Conservation (phyloP, 2,329 filamentous ascomycete species). For the Phyllosticta paracitricarpa region DNA sequence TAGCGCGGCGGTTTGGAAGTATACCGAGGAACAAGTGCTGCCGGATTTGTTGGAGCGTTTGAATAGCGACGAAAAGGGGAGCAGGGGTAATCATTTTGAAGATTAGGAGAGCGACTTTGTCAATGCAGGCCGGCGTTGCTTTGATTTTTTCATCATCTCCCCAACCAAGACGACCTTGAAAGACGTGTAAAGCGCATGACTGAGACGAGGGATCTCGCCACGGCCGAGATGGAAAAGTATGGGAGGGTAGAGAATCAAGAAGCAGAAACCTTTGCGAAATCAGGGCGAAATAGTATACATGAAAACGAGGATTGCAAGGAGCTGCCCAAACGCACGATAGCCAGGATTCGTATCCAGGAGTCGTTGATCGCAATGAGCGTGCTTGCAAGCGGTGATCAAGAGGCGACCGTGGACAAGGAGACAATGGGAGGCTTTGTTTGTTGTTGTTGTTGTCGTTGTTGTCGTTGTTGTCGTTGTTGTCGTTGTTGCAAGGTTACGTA, state of each 20-base stretch:
- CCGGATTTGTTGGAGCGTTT: background rate
- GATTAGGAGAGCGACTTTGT: background rate
- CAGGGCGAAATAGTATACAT: background rate
- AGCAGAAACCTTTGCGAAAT: background rate
- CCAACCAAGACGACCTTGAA: too few relatives aligned
- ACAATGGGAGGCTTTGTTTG: background rate
- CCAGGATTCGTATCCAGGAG: background rate
- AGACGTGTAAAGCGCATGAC: background rate
- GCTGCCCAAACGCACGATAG: background rate
- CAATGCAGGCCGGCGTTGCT: too few relatives aligned
- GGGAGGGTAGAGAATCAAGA: background rate
- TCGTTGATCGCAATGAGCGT: background rate
- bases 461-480: background rate
- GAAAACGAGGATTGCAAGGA: too few relatives aligned
- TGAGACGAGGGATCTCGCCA: background rate
- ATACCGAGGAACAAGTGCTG: conserved; percentile 14
- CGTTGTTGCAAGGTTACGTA: background rate
- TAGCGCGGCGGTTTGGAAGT: conserved; percentile 22
- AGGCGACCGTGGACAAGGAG: background rate
- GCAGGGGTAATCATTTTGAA: background rate
- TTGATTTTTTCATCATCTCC: too few relatives aligned
- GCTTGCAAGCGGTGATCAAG: background rate
- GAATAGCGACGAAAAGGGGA: background rate
- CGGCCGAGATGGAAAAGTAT: background rate
- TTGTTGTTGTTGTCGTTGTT: background rate